Conservation (phyloP, 495 filamentous ascomycete genomes). For the Penicillium angulare region DNA sequence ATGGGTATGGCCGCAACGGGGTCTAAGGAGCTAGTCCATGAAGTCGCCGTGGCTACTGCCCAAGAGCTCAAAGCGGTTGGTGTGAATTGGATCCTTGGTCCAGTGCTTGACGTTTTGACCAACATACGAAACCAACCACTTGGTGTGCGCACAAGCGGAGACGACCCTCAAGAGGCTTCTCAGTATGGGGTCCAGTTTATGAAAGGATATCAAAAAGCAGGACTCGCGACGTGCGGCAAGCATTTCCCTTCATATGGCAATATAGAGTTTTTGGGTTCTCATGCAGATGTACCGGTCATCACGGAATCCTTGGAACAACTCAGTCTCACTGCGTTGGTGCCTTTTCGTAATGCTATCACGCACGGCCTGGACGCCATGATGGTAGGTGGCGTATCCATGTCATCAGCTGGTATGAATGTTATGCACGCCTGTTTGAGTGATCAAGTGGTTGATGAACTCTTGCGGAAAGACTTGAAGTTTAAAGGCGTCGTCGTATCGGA, state of each 20-base stretch:
- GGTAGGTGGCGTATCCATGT: constrained; percentile 85
- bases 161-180: constrained; percentile 88
- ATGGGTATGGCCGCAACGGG: constrained; percentile 90
- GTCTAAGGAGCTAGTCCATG: constrained; percentile 71
- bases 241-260: constrained; percentile 94
- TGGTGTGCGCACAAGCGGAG: constrained; percentile 77
- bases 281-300: constrained; percentile 84
- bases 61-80: constrained; percentile 83
- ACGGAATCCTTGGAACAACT: constrained; percentile 87
- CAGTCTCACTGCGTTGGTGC: constrained; percentile 76
- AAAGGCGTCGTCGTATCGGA: constrained; percentile 90
- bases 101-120: constrained; percentile 85
- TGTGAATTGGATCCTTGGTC: constrained; percentile 87
- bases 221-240: constrained; percentile 81
- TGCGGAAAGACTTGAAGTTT: constrained; percentile 80
- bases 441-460: constrained; percentile 81
- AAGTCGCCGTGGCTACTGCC: constrained; percentile 81
- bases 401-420: constrained; percentile 81
- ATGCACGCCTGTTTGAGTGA: constrained; percentile 91
- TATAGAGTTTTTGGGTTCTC: constrained; percentile 84
- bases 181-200: constrained; percentile 83
- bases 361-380: constrained; percentile 89
- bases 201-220: constrained; percentile 85
- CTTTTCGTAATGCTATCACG: constrained; percentile 80
- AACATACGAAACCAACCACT: constrained; percentile 85